Evolutionary conservation across 495 filamentous ascomycete genomes (phyloP).

Genomic region (Penicillium silybi): DNA sequence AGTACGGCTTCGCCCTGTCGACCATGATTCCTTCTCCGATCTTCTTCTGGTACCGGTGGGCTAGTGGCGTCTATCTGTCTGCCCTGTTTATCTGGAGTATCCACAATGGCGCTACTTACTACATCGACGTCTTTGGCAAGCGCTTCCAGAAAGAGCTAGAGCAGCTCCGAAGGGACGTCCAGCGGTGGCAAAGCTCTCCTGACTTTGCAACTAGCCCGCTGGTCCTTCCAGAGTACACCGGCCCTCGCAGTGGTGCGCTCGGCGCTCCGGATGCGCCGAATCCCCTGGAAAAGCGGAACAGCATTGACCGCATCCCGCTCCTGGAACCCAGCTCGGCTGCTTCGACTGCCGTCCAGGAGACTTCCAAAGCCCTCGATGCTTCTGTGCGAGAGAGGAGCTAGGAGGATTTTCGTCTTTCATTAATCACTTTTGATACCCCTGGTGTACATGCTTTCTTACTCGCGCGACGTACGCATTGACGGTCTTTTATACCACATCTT

Average conservation of each 20-base stretch:
- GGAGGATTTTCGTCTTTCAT: neutral
- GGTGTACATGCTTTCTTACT: slow-evolving; percentile 1
- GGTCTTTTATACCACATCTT: neutral
- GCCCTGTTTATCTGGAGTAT: slow-evolving; percentile 85
- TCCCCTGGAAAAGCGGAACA: slow-evolving; percentile 28
- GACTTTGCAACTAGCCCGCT: slow-evolving; percentile 34
- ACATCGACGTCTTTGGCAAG: slow-evolving; percentile 95
- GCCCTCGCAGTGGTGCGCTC: slow-evolving; percentile 12
- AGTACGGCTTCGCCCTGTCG: slow-evolving; percentile 82
- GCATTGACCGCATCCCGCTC: slow-evolving; percentile 40
- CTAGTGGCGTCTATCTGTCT: slow-evolving; percentile 70
- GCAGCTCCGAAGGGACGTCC: slow-evolving; percentile 81
- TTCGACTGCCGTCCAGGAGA: slow-evolving; percentile 23
- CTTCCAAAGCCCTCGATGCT: slow-evolving; percentile 4
- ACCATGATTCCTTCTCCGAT: slow-evolving; percentile 93
- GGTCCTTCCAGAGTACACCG: slow-evolving; percentile 19
- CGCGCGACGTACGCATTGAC: neutral
- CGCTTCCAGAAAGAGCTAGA: slow-evolving; percentile 96
- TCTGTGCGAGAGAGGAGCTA: slow-evolving; percentile 25
- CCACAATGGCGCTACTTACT: slow-evolving; percentile 93
- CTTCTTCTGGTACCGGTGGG: slow-evolving; percentile 90
- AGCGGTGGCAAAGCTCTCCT: slow-evolving; percentile 71
- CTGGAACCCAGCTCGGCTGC: slow-evolving; percentile 29
- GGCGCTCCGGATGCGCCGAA: slow-evolving; percentile 6
- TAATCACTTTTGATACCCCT: slow-evolving; percentile 17